Evolutionary conservation across 2,329 filamentous ascomycete species (phyloP).

Genomic region (Fusarium lateritium): DNA sequence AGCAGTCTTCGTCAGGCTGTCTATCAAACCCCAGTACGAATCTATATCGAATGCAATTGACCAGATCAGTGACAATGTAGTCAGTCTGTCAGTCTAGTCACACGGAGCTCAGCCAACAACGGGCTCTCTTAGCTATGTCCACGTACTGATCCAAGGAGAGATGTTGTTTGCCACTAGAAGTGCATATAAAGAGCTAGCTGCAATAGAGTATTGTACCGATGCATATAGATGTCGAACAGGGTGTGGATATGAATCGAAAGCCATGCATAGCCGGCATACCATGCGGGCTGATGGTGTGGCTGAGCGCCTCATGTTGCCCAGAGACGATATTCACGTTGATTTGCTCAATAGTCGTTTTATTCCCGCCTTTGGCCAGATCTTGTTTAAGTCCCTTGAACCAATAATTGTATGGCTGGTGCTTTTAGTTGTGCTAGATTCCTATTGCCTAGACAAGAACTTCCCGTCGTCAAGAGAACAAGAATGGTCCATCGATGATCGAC

Average conservation of each 20-base stretch:
- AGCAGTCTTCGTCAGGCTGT: background rate
- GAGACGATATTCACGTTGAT: slow-evolving; percentile 11
- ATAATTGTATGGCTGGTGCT: slow-evolving; percentile 6
- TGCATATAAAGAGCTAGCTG: background rate
- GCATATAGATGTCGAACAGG: slow-evolving; percentile 5
- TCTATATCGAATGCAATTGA: no score
- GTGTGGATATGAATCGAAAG: background rate
- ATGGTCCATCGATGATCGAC: slow-evolving; percentile 1
- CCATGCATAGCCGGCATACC: slow-evolving; percentile 4
- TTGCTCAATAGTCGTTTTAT: slow-evolving; percentile 6
- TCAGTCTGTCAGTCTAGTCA: background rate
- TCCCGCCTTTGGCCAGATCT: slow-evolving; percentile 18
- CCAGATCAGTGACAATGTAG: background rate
- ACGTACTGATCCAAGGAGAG: slow-evolving; percentile 1
- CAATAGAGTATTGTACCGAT: slow-evolving; percentile 1
- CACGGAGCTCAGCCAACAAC: background rate
- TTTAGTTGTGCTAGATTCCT: slow-evolving; percentile 13
- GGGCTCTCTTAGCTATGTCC: background rate
- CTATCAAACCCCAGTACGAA: background rate
- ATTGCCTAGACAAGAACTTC: slow-evolving; percentile 1
- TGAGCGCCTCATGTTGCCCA: background rate
- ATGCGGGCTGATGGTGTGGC: slow-evolving; percentile 13
- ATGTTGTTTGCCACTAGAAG: slow-evolving; percentile 30
- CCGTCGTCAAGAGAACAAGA: slow-evolving; percentile 3
- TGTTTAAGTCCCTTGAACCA: slow-evolving; percentile 13